phyloP scores from a whole-genome alignment of 139 green algal species.

The Asterochloris sp. region DNA sequence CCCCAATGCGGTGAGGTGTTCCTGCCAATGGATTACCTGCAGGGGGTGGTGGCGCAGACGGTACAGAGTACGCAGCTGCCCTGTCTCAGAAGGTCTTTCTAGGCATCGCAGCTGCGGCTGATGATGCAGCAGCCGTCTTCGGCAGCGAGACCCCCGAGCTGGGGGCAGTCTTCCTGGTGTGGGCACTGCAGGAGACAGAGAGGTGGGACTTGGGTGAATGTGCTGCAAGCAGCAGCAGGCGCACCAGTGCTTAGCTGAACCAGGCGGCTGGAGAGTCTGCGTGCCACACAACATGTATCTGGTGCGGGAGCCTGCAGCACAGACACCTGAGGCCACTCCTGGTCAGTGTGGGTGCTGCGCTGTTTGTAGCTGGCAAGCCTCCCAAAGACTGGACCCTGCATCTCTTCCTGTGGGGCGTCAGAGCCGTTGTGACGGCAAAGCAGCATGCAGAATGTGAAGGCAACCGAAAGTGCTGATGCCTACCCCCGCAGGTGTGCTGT shows the following conservation, averaged over 20 bases:
- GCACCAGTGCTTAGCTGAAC: too few relatives aligned
- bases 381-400: too few relatives aligned
- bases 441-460: too few relatives aligned
- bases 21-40: not conserved
- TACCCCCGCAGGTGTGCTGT: slow-evolving; percentile 5
- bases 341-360: too few relatives aligned
- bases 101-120: slow-evolving; percentile 23
- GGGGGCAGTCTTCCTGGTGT: slow-evolving; percentile 32
- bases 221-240: not conserved
- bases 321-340: too few relatives aligned
- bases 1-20: too few relatives aligned
- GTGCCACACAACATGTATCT: too few relatives aligned
- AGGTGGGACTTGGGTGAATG: not conserved
- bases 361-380: too few relatives aligned
- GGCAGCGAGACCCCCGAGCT: slow-evolving; percentile 20
- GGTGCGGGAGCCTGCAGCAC: too few relatives aligned
- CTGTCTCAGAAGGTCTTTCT: slow-evolving; percentile 33
- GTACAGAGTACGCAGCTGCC: slow-evolving; percentile 31
- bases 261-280: too few relatives aligned
- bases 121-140: slow-evolving; percentile 32
- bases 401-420: too few relatives aligned
- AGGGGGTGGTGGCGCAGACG: slow-evolving; percentile 35
- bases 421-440: too few relatives aligned
- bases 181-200: slow-evolving; percentile 30
- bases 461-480: not conserved